Evolutionary conservation across 345 rosid genomes (phyloP).

Genomic region (Physaria fendleri): DNA sequence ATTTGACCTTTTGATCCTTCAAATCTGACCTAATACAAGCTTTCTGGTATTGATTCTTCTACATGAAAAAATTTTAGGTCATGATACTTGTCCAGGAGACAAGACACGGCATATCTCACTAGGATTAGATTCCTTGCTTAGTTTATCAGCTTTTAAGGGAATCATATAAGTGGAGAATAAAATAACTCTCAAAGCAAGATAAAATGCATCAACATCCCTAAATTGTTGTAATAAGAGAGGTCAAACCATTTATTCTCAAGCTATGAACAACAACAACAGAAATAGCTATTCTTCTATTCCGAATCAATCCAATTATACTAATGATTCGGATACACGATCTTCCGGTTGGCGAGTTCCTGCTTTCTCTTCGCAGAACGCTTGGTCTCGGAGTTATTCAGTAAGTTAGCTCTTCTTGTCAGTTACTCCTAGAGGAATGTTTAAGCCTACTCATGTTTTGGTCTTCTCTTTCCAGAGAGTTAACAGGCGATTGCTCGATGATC

Average conservation of each 20-base stretch:
- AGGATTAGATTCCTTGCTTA: slow-evolving; percentile 31
- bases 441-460: slow-evolving; percentile 4
- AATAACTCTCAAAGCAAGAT: slow-evolving; percentile 21
- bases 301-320: slow-evolving; percentile 1
- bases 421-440: not conserved
- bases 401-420: not conserved
- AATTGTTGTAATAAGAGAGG: not conserved
- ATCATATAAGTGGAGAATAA: slow-evolving; percentile 30
- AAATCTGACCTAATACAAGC: not conserved
- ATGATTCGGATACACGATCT: not conserved
- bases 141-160: not conserved
- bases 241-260: slow-evolving; percentile 11
- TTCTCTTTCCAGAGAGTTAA: slow-evolving; percentile 17
- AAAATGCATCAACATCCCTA: not conserved
- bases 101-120: slow-evolving; percentile 5
- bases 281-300: slow-evolving; percentile 1
- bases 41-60: not conserved
- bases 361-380: slow-evolving; percentile 13
- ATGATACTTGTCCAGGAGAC: slow-evolving; percentile 8
- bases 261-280: slow-evolving; percentile 23
- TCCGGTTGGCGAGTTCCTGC: slow-evolving; percentile 28
- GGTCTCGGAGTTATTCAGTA: slow-evolving; percentile 19
- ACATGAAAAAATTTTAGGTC: slow-evolving; percentile 3
- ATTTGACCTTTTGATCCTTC: not conserved
- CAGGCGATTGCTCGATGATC: slow-evolving; percentile 12